Evolutionary conservation across 2,329 filamentous ascomycete species (phyloP), one percentile per base, ranked within the genome.

Genomic region (Alternaria angustiovoidea): DNA sequence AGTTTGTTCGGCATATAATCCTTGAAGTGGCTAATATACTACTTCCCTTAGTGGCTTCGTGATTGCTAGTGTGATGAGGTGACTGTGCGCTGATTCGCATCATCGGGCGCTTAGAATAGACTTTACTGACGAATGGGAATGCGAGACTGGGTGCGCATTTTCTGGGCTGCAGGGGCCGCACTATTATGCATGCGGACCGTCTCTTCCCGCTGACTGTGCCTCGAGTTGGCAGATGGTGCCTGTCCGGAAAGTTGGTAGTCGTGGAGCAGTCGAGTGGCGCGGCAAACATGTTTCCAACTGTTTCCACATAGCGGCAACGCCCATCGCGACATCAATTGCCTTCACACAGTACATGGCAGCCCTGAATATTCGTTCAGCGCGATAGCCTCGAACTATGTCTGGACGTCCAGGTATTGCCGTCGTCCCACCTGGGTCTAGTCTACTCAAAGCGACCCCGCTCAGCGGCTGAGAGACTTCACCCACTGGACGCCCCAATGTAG

Each of bases 381-480:
- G 48, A 20, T 49, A 55, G 28, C 53, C 46, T 47, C 38, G 47
- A 16, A 42, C 44, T 51, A 32, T 54, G 39, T 51, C 32, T 49
- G 56, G 58, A 64, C 49, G 46, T 55, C 6, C 24, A 54, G 12
- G 20, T 41, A 42, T 62, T 59, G 47, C 54, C 41, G 48, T 41
- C 22, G 43, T 24, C 58, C 55, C 42, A 49, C 57, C 22, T 24
- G 11, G 57, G 6, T 8, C 47, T 68, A 67, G 68, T 54, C 56
- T 51, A 28, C 49, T 53, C 56, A 47, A 52, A 22, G 55, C 62
- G 62, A 66, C 74, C 75, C 74, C 74, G 67, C 73, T 59, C 70
- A 70, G 75, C 75, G 75, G 67, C 63, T 78, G 70, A 58, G 62
- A 59, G 62, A 64, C 60, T 59, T 58, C 68, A 69, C 53, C 68